Evolutionary conservation across 1,139 yeast genomes (phyloP), one percentile per base, ranked within the genome.

Genomic region (Zygoascus meyerae): DNA sequence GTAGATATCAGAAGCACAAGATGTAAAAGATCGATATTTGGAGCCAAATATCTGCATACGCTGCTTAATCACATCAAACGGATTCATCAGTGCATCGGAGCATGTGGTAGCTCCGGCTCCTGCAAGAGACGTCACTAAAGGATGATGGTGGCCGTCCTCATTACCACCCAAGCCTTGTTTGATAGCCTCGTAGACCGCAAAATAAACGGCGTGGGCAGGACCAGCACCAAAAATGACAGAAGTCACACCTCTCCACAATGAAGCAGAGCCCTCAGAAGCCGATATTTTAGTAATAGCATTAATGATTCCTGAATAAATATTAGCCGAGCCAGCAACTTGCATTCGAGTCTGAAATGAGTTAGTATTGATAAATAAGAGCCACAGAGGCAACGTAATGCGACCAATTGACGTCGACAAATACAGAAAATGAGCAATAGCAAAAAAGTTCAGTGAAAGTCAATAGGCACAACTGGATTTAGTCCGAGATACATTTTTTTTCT

Each of bases 181-280:
- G 50, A 92, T 77, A 42, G 82, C 76, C 68, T 92, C 99, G 67
- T 90, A 94, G 6, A 95, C 95, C n/a, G 92, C 84, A 67, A 90
- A 92, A 68, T 94, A 94, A 12, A 94, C 86, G 1, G 98, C 98
- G 69, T 92, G 99, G 8, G 98, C 97, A 1, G 99, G 99, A 4
- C 98, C 99, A n/a, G 99, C 97, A 38, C 99, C 99, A 53, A 92
- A 64, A 9, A 90, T 81, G 54, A 94, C 95, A 1, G 96, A 86
- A 12, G 92, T 82, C 31, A 92, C 89, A 50, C 99, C 99, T 62
- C 95, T 75, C 96, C 97, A 92, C 40, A 90, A 75, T 1, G 95
- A 86, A 49, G 79, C 65, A 2, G 94, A 86, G 1, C 98, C 98
- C 65, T 92, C 98, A n/a, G 85, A 74, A 12, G 95, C 78, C 15